Evolutionary conservation across 352 stramenopile genomes (phyloP), one percentile per base, ranked within the genome.

Genomic region (Globisporangium acanthophoron): DNA sequence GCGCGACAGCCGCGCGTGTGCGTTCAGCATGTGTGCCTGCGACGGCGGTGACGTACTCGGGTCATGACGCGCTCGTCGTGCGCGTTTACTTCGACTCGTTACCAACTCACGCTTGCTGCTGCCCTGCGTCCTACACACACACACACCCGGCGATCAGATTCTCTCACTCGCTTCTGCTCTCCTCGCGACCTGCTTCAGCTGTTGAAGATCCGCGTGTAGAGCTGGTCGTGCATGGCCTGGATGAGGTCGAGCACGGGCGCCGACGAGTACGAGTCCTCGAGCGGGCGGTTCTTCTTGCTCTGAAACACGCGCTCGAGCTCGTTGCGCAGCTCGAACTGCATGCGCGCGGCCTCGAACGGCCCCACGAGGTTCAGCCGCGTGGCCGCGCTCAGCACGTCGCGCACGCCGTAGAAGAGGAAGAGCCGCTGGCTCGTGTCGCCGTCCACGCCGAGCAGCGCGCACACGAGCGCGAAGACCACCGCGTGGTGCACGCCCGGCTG

Each of bases 201-300:
- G 61, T 92, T 94, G 61, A 94, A 94, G 46, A 94, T 92, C 33
- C 85, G 82, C 60, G 85, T 94, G 67, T 94, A 94, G n/a, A 94
- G 67, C 53, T 90, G 77, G 59, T 94, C 85, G 62, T 94, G 85
- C 73, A 89, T 87, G 55, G 71, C 79, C 49, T 94, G 85, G 54
- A 92, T 74, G 24, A 94, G 70, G 56, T 94, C 85, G 13, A 92
- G 74, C 55, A 91, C 69, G 0, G 85, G 85, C 39, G 79, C 82
- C 5, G 82, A 92, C 46, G 80, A 88, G 66, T 92, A 90, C 49
- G 85, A 85, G 52, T 88, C 69, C 16, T 81, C 56, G 33, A 92
- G 70, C 16, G 39, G 53, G 3, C 80, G 74, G 60, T 91, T 76
- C 58, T 86, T 88, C 64, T 89, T 88, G n/a, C 50, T 52, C 41